These are phyloP conservation scores for Crotalaria pallida DNA, from an alignment of 306 rosid species.

Conservation along the genomic window DNA sequence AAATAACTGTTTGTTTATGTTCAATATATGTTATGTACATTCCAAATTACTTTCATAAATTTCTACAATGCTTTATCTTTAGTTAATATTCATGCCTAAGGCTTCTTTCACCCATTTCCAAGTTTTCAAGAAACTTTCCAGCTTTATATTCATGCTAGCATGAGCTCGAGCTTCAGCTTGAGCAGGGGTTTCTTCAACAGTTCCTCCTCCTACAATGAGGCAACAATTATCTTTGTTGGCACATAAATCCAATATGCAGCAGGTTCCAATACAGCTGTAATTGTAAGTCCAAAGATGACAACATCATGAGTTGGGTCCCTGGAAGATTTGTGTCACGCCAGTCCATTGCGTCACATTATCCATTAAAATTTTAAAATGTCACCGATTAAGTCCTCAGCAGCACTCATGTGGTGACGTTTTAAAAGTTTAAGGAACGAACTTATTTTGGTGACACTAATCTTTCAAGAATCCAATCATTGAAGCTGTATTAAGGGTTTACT, in stretches of 20 bases:
- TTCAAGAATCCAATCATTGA: no score
- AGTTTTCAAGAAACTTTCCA: conserved; percentile 35
- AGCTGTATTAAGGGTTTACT: no score
- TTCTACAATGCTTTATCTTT: neutral
- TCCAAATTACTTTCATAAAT: neutral
- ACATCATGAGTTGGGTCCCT: no score
- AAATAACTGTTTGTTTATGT: neutral
- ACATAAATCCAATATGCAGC: neutral
- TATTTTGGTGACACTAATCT: no score
- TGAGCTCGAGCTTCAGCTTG: conserved; percentile 62
- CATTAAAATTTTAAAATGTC: no score
- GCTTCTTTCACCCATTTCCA: conserved; percentile 46
- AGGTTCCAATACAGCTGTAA: neutral
- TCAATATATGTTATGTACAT: neutral
- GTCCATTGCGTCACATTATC: no score
- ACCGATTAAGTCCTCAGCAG: no score
- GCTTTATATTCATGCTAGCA: conserved; percentile 47
- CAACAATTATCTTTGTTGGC: neutral
- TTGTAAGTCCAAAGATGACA: no score
- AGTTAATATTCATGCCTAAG: conserved; percentile 6
- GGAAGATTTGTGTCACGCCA: no score
- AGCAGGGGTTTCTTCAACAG: conserved; percentile 55
- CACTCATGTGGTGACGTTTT: no score
- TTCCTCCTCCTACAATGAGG: conserved; percentile 28
- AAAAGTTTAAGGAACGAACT: no score